phyloP scores from a whole-genome alignment of 306 rosid species.

The Calophaca sinica region DNA sequence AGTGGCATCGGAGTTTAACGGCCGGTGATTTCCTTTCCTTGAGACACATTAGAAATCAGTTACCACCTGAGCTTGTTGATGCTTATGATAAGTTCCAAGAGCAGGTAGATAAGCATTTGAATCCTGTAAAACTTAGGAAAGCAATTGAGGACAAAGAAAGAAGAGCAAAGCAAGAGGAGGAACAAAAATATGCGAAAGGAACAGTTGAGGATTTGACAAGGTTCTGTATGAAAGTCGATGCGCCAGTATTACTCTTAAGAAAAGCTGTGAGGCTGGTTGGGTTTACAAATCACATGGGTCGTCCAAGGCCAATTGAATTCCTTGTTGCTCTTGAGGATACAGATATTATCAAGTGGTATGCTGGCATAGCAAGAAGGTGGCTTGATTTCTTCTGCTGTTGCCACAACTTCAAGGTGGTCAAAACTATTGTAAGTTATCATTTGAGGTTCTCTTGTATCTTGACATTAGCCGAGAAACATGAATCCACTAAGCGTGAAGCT shows the following conservation, averaged over 20 bases:
- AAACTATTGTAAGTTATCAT: slow-evolving; percentile 82
- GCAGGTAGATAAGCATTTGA: slow-evolving; percentile 77
- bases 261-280: slow-evolving; percentile 79
- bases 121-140: slow-evolving; percentile 67
- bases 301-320: slow-evolving; percentile 75
- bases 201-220: slow-evolving; percentile 84
- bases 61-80: slow-evolving; percentile 76
- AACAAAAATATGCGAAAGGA: slow-evolving; percentile 65
- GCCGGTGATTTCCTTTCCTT: slow-evolving; percentile 81
- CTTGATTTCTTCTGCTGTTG: slow-evolving; percentile 88
- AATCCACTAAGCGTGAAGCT: slow-evolving; percentile 78
- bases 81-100: slow-evolving; percentile 85
- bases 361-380: slow-evolving; percentile 88
- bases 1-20: slow-evolving; percentile 72
- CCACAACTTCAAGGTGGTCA: slow-evolving; percentile 84
- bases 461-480: slow-evolving; percentile 92
- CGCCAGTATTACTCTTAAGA: slow-evolving; percentile 73
- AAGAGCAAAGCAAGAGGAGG: slow-evolving; percentile 68
- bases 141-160: slow-evolving; percentile 71
- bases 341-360: slow-evolving; percentile 88
- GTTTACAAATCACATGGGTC: slow-evolving; percentile 90
- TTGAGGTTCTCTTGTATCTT: slow-evolving; percentile 91
- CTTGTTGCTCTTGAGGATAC: slow-evolving; percentile 79
- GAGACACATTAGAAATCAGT: slow-evolving; percentile 74
- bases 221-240: slow-evolving; percentile 83